A percentile compares a stretch with the other conserved stretches of the same genome.
Conservation (phyloP, 805 yeast species). For the Candida boleticola region DNA sequence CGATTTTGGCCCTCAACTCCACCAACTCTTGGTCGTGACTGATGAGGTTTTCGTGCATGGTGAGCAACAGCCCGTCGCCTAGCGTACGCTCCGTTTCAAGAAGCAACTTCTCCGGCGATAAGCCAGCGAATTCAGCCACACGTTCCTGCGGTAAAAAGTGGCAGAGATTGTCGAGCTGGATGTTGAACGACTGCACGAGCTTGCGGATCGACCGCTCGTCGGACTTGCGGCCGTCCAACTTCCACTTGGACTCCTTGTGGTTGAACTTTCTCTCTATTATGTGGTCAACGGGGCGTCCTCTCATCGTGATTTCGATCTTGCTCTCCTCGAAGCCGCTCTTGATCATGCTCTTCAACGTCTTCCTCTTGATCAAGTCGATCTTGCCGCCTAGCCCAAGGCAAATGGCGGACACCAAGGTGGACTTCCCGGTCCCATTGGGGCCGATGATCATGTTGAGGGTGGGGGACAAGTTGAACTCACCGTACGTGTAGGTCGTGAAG, state of each 20-base stretch:
- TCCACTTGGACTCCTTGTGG: slow-evolving; percentile 51
- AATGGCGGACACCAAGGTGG: slow-evolving; percentile 88
- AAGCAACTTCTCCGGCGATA: slow-evolving; percentile 72
- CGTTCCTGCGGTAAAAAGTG: slow-evolving; percentile 95
- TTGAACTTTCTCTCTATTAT: slow-evolving; percentile 48
- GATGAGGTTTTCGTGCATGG: slow-evolving; percentile 56
- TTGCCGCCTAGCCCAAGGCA: slow-evolving; percentile 87
- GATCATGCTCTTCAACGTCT: slow-evolving; percentile 66
- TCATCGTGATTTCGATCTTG: slow-evolving; percentile 50
- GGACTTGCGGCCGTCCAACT: slow-evolving; percentile 37
- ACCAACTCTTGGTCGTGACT: slow-evolving; percentile 43
- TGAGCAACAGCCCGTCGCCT: slow-evolving; percentile 55
- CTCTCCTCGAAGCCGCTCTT: slow-evolving; percentile 57
- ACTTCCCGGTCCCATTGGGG: slow-evolving; percentile 95
- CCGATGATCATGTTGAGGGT: slow-evolving; percentile 89
- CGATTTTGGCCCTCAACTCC: slow-evolving; percentile 24
- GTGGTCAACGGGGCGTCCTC: slow-evolving; percentile 29
- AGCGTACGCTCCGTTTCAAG: slow-evolving; percentile 80
- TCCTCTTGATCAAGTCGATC: slow-evolving; percentile 68
- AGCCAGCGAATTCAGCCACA: slow-evolving; percentile 86
- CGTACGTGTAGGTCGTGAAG: slow-evolving; percentile 66
- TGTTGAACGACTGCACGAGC: slow-evolving; percentile 51
- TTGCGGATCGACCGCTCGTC: slow-evolving; percentile 47
- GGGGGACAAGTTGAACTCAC: slow-evolving; percentile 78
- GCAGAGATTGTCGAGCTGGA: slow-evolving; percentile 88